These are phyloP conservation scores for Cudoniella acicularis DNA, from an alignment of 495 filamentous ascomycete species.

Conservation along the genomic window DNA sequence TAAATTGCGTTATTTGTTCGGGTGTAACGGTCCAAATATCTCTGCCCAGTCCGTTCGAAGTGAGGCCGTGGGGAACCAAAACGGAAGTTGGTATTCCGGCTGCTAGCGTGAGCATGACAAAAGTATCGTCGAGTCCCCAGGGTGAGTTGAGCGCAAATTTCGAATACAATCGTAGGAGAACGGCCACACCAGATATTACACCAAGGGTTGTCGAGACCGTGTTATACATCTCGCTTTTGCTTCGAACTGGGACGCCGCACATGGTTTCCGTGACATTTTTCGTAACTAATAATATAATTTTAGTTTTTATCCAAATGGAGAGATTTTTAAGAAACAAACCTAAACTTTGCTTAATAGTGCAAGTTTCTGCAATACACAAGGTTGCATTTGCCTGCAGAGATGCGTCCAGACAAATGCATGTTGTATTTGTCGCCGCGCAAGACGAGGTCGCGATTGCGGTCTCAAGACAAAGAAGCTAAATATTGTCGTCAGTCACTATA, in stretches of 20 bases:
- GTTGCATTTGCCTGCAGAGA: slow-evolving; percentile 25
- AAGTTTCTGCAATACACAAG: slow-evolving; percentile 26
- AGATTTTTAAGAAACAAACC: too few species aligned
- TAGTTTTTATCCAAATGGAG: too few species aligned
- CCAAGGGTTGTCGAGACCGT: slow-evolving; percentile 10
- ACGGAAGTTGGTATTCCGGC: slow-evolving; percentile 15
- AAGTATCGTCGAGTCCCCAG: slow-evolving; percentile 21
- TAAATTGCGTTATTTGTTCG: slow-evolving; percentile 24
- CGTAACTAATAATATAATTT: too few species aligned
- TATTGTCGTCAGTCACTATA: background rate
- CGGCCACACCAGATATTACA: slow-evolving; percentile 5
- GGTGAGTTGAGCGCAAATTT: slow-evolving; percentile 6
- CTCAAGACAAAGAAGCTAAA: slow-evolving; percentile 24
- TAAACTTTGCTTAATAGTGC: slow-evolving; percentile 31
- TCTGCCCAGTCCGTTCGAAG: slow-evolving; percentile 28
- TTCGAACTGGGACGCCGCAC: slow-evolving; percentile 17
- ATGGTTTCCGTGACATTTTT: slow-evolving; percentile 16
- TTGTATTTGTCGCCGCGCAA: slow-evolving; percentile 28
- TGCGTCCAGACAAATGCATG: slow-evolving; percentile 31
- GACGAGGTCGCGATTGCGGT: slow-evolving; percentile 23
- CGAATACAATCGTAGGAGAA: slow-evolving; percentile 16
- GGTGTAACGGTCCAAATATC: slow-evolving; percentile 33
- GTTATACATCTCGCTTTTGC: slow-evolving; percentile 5
- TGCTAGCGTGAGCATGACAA: slow-evolving; percentile 6
- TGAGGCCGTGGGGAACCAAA: slow-evolving; percentile 14